Evolutionary conservation across 805 yeast genomes (phyloP), one percentile per base, ranked within the genome.

Genomic region (Cyberlindnera mrakii): DNA sequence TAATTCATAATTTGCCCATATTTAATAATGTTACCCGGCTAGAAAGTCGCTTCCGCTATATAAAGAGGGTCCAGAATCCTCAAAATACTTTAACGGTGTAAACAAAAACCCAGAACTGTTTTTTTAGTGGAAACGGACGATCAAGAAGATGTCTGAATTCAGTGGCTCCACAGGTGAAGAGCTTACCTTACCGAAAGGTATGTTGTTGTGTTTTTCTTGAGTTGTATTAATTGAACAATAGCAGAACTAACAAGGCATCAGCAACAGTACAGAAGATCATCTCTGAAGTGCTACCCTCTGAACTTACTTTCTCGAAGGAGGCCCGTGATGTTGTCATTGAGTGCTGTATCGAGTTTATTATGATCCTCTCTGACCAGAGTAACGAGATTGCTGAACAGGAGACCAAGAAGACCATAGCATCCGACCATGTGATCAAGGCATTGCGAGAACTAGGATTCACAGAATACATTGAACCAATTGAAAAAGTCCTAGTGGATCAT

Each of bases 251-350:
- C 47, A 31, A 9, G 27, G 6, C 27, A 23, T 23, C 41, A 65
- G 99, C 99, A 3, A 93, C 99, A 0, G 98, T 93, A 2, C 98
- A 91, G 60, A 93, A 93, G 63, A 88, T 93, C 39, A 82, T 93
- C 16, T 75, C 89, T 3, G 99, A 93, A 57, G 85, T 93, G 30
- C 70, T 91, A 27, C 96, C 96, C 15, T 67, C 78, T n/a, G 97
- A 90, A 58, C 72, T 86, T 44, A 80, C 90, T 6, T 88, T 91
- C 53, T 80, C 96, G 33, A 85, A 90, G 53, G 98, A 93, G 51
- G 95, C 97, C 3, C 72, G 97, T 45, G 98, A 91, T 57, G 93
- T 96, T 35, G 77, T 93, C 36, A 91, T 95, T 35, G 97, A 93
- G 60, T 91, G 96, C 63, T 89, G 97, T 55, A 88, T 93, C 43